Evolutionary conservation across 1,284 basidiomycete species (phyloP), one percentile per base, ranked within the genome.

Genomic region (Pyrrhoderma noxium): DNA sequence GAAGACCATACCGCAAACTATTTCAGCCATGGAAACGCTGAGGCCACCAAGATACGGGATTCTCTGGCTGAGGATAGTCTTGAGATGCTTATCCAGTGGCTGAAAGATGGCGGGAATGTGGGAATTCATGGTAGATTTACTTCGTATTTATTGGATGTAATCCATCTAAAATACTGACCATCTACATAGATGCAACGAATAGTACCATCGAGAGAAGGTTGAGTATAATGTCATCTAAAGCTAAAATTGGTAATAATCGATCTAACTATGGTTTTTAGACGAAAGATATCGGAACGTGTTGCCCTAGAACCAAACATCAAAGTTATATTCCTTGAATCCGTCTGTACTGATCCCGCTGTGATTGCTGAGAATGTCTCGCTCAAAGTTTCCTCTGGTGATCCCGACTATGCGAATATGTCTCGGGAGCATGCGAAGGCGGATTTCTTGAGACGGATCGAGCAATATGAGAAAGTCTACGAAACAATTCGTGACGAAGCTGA

Each of bases 391-490:
- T 93, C 90, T 2, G 95, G 95, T 3, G 96, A 99, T 70, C 96
- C 96, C 0, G 96, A 99, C 68, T 99, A 99, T 71, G 87, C 89
- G 60, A 85, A 89, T 59, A 89, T 85, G 72, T 86, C 88, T 0
- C 84, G 76, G 19, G 90, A 93, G 62, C 76, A 84, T 51, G 96
- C 96, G 35, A 85, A 93, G 65, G 72, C 71, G 23, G 96, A 99
- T 69, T 99, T 99, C 67, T 68, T 91, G 57, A 82, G 83, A 54
- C 85, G 96, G 27, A 99, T 99, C 62, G 79, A 77, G 57, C 85
- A 89, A 63, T 99, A 99, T 65, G 94, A 99, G 67, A 78, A 84
- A 52, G 87, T 93, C n/a, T 99, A 99, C 65, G 88, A 99, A 69
- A 88, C 94, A 2, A 85, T 99, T 60, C 18, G 18, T n/a, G 51